phyloP scores from a whole-genome alignment of 495 filamentous ascomycete species.

The Neurospora sp. region DNA sequence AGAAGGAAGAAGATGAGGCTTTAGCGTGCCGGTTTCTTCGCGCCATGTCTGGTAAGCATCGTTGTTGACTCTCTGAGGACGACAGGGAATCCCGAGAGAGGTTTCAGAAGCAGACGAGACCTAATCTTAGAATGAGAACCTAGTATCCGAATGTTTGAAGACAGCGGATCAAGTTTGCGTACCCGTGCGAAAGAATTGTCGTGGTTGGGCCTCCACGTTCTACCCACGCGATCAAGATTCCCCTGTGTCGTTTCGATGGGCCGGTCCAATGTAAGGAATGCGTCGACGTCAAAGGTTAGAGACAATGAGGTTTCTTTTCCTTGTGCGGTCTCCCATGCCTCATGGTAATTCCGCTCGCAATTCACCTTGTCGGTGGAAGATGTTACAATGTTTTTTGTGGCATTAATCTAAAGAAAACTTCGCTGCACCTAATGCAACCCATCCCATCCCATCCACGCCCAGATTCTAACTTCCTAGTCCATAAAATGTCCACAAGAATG shows the following conservation, averaged over 20 bases:
- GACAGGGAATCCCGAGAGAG: too few species aligned
- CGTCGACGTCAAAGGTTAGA: neutral
- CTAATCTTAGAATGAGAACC: too few species aligned
- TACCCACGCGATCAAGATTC: neutral
- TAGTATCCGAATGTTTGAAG: too few species aligned
- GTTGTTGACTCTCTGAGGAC: too few species aligned
- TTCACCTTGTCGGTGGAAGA: neutral
- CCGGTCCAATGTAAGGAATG: neutral
- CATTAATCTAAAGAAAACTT: neutral
- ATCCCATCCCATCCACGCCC: neutral
- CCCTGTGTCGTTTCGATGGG: neutral
- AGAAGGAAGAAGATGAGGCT: too few species aligned
- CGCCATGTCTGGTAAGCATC: too few species aligned
- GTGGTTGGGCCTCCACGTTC: neutral
- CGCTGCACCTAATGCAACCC: neutral
- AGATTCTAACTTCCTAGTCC: neutral
- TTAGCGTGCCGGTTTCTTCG: too few species aligned
- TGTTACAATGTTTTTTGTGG: neutral
- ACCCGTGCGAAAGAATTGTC: neutral
- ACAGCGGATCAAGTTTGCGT: too few species aligned
- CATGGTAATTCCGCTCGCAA: neutral
- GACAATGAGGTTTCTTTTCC: neutral
- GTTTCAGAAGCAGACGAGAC: too few species aligned
- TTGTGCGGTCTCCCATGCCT: neutral
- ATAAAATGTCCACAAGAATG: neutral